Conservation (phyloP, 495 filamentous ascomycete genomes). For the Pseudomonodictys pantanalensis region DNA sequence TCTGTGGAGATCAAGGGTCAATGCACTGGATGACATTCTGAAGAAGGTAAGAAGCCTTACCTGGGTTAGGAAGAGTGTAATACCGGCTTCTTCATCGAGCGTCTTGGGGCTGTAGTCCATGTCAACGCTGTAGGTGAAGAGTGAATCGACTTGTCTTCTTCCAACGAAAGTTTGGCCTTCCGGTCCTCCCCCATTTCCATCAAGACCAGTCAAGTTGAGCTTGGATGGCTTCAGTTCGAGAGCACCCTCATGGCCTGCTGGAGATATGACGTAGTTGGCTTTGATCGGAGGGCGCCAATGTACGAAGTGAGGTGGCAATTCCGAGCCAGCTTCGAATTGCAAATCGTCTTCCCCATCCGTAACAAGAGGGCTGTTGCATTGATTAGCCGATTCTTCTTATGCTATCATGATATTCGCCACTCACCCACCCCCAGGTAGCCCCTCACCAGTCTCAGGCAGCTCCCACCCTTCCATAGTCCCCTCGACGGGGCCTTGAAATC, state of each 20-base stretch:
- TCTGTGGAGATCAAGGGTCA: constrained; percentile 36
- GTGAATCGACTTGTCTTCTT: constrained; percentile 50
- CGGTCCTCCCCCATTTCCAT: constrained; percentile 20
- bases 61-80: constrained; percentile 47
- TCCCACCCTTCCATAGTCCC: constrained; percentile 45
- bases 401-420: background rate
- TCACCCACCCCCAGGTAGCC: constrained; percentile 38
- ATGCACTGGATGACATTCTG: background rate
- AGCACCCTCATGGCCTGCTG: constrained; percentile 37
- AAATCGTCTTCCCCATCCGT: constrained; percentile 43
- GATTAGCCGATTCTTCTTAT: background rate
- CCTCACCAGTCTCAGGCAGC: constrained; percentile 36
- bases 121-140: constrained; percentile 49
- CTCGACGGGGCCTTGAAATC: constrained; percentile 44
- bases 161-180: constrained; percentile 49
- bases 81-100: constrained; percentile 35
- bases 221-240: constrained; percentile 46
- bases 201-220: constrained; percentile 47
- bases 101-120: constrained; percentile 43
- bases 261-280: constrained; percentile 45
- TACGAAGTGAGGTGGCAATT: constrained; percentile 48
- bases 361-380: constrained; percentile 26
- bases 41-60: background rate
- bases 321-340: constrained; percentile 41
- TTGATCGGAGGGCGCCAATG: constrained; percentile 49